phyloP scores from a whole-genome alignment of 176 grass and related monocot genomes.

The Hordeum vulgare region DNA sequence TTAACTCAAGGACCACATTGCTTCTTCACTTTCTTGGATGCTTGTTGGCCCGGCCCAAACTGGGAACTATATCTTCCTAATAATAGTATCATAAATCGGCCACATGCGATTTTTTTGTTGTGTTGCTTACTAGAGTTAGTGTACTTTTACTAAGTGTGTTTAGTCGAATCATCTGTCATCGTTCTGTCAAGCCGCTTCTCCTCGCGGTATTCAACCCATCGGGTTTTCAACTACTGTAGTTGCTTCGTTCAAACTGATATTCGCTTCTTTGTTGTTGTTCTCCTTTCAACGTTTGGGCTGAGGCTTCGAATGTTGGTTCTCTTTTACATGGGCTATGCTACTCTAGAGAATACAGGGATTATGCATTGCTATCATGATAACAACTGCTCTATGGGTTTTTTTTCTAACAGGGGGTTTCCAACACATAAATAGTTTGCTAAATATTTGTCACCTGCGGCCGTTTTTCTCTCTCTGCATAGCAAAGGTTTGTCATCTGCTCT shows the following conservation, averaged over 20 bases:
- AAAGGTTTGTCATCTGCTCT: too few species aligned
- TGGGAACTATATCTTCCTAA: not conserved
- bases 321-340: not conserved
- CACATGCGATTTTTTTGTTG: too few species aligned
- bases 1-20: not conserved
- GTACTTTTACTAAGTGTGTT: not conserved
- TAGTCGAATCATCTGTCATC: not conserved
- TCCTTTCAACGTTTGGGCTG: not conserved
- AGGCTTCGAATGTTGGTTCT: not conserved
- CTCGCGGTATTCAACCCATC: not conserved
- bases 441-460: not conserved
- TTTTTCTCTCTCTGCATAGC: too few species aligned
- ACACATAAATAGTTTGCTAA: constrained; percentile 1
- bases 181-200: not conserved
- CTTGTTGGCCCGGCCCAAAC: not conserved
- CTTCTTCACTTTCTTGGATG: constrained; percentile 8
- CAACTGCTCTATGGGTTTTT: not conserved
- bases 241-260: not conserved
- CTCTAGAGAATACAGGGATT: not conserved
- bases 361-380: not conserved
- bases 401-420: not conserved
- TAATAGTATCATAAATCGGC: not conserved
- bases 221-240: not conserved
- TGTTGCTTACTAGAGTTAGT: not conserved
- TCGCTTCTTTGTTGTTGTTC: not conserved